Evolutionary conservation across 192 early-diverging fungal genomes (phyloP).

Genomic region (Coemansia sp.): DNA sequence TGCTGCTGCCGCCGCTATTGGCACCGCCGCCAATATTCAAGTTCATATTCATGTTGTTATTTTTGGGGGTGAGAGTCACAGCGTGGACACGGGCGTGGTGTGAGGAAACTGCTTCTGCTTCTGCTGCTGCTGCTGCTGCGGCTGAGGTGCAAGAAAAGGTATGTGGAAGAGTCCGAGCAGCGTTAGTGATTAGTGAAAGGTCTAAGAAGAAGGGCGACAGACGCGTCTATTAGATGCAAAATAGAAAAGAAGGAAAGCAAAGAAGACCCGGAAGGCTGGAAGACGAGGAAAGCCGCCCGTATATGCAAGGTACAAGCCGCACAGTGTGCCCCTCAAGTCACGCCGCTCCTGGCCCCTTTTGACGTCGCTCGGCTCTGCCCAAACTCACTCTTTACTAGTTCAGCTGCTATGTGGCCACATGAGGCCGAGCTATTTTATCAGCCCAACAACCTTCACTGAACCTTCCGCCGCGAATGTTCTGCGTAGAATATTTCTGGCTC

Average conservation of each 20-base stretch:
- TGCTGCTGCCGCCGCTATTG: slow-evolving; percentile 18
- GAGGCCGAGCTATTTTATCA: neutral
- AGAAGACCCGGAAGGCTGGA: slow-evolving; percentile 3
- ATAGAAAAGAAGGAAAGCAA: neutral
- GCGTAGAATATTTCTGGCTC: slow-evolving; percentile 19
- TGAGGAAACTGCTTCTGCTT: neutral
- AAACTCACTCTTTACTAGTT: neutral
- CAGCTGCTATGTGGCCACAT: slow-evolving; percentile 6
- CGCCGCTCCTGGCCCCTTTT: neutral
- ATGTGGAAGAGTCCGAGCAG: neutral
- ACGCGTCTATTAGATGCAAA: slow-evolving; percentile 12
- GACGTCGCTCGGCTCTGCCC: neutral
- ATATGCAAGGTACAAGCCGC: neutral
- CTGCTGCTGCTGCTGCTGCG: neutral
- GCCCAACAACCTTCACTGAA: slow-evolving; percentile 27
- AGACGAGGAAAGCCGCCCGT: slow-evolving; percentile 1
- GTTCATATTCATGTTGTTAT: slow-evolving; percentile 28
- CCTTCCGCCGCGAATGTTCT: slow-evolving; percentile 44
- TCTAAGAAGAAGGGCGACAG: slow-evolving; percentile 1
- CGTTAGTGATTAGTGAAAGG: neutral
- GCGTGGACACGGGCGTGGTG: neutral
- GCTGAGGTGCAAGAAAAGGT: neutral
- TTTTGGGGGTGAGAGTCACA: neutral
- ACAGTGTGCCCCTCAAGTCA: slow-evolving; percentile 5
- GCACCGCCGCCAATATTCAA: slow-evolving; percentile 11